A percentile compares a stretch with the other conserved stretches of the same genome.
Conservation (phyloP, 73 alveolate species). For the Stentor roeselii region DNA sequence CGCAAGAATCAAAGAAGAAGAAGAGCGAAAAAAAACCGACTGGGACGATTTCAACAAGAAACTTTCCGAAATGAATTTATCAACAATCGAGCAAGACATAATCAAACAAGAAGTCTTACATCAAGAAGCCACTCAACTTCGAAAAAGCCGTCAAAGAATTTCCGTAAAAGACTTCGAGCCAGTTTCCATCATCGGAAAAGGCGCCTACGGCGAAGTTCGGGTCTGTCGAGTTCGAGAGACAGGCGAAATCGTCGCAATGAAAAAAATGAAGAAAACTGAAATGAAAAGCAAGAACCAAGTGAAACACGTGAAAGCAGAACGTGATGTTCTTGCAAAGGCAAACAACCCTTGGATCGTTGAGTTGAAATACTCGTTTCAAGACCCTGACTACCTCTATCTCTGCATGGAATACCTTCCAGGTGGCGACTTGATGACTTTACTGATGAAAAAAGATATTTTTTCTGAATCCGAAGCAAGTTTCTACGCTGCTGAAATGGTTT, state of each 20-base stretch:
- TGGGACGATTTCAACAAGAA: too few species aligned
- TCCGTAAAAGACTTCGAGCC: constrained; percentile 77
- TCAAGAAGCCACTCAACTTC: too few species aligned
- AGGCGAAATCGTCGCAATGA: constrained; percentile 48
- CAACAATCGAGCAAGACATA: too few species aligned
- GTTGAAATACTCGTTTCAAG: constrained; percentile 45
- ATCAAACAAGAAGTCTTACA: too few species aligned
- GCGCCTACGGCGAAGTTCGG: constrained; percentile 85
- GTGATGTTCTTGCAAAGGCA: constrained; percentile 71
- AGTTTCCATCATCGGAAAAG: constrained; percentile 67
- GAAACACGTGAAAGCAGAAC: constrained; percentile 66
- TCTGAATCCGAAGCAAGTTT: constrained; percentile 79
- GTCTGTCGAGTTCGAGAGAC: constrained; percentile 45
- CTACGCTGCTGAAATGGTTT: constrained; percentile 77
- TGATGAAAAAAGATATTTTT: constrained; percentile 82
- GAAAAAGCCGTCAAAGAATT: too few species aligned
- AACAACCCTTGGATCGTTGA: constrained; percentile 53
- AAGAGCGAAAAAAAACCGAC: too few species aligned
- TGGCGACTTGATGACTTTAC: too few species aligned
- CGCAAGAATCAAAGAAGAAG: too few species aligned
- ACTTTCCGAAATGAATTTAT: too few species aligned
- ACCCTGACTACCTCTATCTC: constrained; percentile 42
- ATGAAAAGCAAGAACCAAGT: constrained; percentile 62
- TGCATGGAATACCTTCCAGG: constrained; percentile 53
- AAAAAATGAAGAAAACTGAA: constrained; percentile 64